Evolutionary conservation across 441 rosid species (phyloP), one percentile per base, ranked within the genome.

Genomic region (Erodium texanum): DNA sequence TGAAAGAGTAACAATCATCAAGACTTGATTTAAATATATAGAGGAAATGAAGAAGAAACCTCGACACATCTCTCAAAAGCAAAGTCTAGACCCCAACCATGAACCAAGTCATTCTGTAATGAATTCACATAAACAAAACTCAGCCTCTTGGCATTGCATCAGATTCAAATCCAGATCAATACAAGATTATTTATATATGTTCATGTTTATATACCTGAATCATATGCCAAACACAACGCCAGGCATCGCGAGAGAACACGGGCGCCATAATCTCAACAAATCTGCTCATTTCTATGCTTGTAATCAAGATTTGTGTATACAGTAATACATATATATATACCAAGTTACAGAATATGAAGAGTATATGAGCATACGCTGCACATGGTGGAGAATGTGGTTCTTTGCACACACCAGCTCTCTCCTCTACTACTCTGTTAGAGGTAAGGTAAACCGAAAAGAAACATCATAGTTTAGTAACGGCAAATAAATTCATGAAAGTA

Each of bases 251-350:
- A 20, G 99, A 90, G 79, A 95, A 95, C 15, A 92, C 99, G 3
- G 99, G 93, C 78, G 97, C 99, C 99, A 95, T 95, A 52, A 95
- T 95, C 82, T 95, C 99, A 12, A 95, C 92, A 74, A 95, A 95
- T 76, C 99, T 95, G 80, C 68, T 76, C 22, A 71, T 29, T 69
- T 12, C 34, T 74, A 61, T 68, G 23, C 67, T 34, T 34, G 38
- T 34, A 34, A 34, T 34, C 8, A 34, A 34, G 38, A 34, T 10
- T 34, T 34, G 38, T 34, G 9, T 34, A 34, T 34, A 34, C 38
- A 34, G n/a, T n/a, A 34, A 34, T 34, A 34, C 8, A 34, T 34
- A n/a, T n/a, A n/a, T n/a, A n/a, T n/a, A n/a, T n/a, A n/a, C n/a
- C n/a, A n/a, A n/a, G n/a, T n/a, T n/a, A 5, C 38, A 34, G 5